Evolutionary conservation across 2,329 filamentous ascomycete species (phyloP), one percentile per base, ranked within the genome.

Genomic region (Claviceps cyperi): DNA sequence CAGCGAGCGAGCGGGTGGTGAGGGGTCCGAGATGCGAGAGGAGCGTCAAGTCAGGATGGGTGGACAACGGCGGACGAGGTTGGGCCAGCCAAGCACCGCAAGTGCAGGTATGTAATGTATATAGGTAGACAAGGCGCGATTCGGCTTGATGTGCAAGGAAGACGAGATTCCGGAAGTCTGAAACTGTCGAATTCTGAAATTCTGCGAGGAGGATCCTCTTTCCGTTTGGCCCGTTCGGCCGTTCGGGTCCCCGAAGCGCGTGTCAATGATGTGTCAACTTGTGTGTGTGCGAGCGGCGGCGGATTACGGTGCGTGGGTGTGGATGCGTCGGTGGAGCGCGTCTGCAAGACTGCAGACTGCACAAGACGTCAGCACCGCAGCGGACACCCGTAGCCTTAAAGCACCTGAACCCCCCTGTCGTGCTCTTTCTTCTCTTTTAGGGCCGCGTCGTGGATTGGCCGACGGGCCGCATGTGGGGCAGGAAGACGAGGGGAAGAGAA

Each of bases 201-300:
- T 48, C 48, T 50, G 51, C 51, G 51, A 48, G 48, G 41, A 52
- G 37, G 48, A 46, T 47, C 48, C 51, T 8, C 41, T 50, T 40
- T 28, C 41, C 44, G 38, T 38, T 28, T 13, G 41, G 45, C 28
- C 28, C 24, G 24, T 9, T 24, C 35, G n/a, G 43, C 22, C 5
- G 24, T 39, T 24, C 7, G 24, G 24, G 24, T 24, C 8, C 28
- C 28, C 28, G 28, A 28, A 28, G 28, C 28, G 28, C 28, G 28
- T 28, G 28, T 28, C 28, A 11, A 32, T 32, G 28, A 11, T 47
- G 46, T n/a, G 13, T 24, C 17, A 24, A 17, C n/a, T n/a, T 28
- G 21, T 4, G 41, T 43, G 21, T 28, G 41, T 24, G 40, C 14
- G 40, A 28, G 24, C 24, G 24, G 8, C 24, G 24, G 24, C 24